These are phyloP conservation scores for Penicillium cataractarum DNA, from an alignment of 495 filamentous ascomycete genomes.

Conservation along the genomic window DNA sequence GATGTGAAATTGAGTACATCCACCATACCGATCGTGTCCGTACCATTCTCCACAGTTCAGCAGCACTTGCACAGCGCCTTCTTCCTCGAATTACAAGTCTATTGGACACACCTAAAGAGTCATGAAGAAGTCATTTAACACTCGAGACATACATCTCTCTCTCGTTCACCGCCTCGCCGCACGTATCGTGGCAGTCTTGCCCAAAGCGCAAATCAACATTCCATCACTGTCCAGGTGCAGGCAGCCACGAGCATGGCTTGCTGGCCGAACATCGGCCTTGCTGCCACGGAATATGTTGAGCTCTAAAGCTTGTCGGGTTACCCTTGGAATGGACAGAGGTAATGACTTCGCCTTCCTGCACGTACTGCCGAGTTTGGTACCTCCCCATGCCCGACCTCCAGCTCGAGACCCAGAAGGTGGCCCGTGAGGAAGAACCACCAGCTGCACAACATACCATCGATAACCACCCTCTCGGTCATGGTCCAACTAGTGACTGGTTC, in stretches of 20 bases:
- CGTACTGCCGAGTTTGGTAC: slow-evolving; percentile 15
- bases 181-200: neutral
- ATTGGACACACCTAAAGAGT: neutral
- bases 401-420: slow-evolving; percentile 8
- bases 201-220: slow-evolving; percentile 1
- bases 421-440: slow-evolving; percentile 10
- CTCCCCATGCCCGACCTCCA: neutral
- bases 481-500: slow-evolving; percentile 10
- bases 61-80: neutral
- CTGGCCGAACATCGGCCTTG: neutral
- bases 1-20: neutral
- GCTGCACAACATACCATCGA: slow-evolving; percentile 33
- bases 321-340: neutral
- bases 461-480: slow-evolving; percentile 3
- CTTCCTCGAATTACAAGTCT: neutral
- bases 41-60: slow-evolving; percentile 4
- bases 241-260: neutral
- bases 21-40: neutral
- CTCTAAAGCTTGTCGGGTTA: neutral
- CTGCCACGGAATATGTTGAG: neutral
- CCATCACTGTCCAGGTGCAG: neutral
- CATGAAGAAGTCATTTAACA: neutral
- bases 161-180: slow-evolving; percentile 8
- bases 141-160: neutral
- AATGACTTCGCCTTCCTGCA: slow-evolving; percentile 14